Evolutionary conservation across 768 basidiomycete genomes (phyloP), one percentile per base, ranked within the genome.

Genomic region (Cystofilobasidium macerans): DNA sequence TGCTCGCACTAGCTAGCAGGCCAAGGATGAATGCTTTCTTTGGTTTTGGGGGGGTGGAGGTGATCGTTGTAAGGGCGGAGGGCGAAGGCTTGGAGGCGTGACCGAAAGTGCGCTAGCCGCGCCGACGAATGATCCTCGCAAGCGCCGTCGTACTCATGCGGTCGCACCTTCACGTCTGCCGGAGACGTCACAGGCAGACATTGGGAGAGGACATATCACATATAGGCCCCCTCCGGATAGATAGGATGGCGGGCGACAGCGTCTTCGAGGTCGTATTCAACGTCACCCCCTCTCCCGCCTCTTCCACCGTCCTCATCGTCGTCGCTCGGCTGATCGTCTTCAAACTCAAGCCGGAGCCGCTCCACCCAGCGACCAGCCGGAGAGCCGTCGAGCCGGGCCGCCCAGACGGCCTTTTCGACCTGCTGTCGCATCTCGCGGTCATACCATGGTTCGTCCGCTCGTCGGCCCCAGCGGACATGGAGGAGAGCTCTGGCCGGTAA

Each of bases 381-480:
- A 20, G 11, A 16, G 22, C 4, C 22, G n/a, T n/a, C 22, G n/a
- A n/a, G 16, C 28, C 16, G 2, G 28, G 14, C 51, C 28, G 51
- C 51, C 30, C 51, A 54, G 51, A 54, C 28, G 51, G 51, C 30
- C 51, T 54, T 54, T 20, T 54, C 51, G 51, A 54, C 14, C 28
- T 6, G 7, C 30, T 54, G 51, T 4, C 51, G 51, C 51, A 54
- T 54, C 51, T 54, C 51, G 51, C 51, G 51, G 30, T 54, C 51
- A 18, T 54, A 54, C 51, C 51, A 54, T 8, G 26, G 28, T 30
- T 54, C 51, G 11, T 3, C 28, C 11, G 26, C 51, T 13, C 30
- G 8, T 16, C 28, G 28, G 18, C 51, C 26, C 18, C 16, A 54
- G 18, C 51, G 51, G 4, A 54, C 51, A 14, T 54, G 51, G 28